phyloP scores from a whole-genome alignment of 768 basidiomycete genomes.

The Hygrophorus russula region DNA sequence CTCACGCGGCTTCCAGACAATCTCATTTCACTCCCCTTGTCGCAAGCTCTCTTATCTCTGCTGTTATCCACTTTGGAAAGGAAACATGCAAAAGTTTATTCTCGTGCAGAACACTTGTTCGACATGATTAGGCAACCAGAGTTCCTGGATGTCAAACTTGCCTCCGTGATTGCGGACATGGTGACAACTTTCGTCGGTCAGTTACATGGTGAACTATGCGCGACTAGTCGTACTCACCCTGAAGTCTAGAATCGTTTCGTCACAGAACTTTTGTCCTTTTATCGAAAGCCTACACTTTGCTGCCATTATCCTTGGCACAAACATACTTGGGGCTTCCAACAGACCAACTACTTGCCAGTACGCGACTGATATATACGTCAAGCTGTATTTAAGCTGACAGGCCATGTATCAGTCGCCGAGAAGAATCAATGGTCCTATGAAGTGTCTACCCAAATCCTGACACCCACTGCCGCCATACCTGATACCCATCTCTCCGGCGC shows the following conservation, averaged over 20 bases:
- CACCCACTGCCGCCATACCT: conserved; percentile 18
- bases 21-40: conserved; percentile 31
- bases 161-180: conserved; percentile 31
- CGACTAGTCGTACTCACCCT: background rate
- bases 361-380: conserved; percentile 3
- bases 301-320: conserved; percentile 43
- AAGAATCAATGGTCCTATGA: conserved; percentile 43
- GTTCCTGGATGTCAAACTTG: conserved; percentile 36
- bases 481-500: conserved; percentile 6
- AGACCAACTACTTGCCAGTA: conserved; percentile 29
- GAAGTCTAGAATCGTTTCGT: conserved; percentile 44
- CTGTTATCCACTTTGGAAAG: conserved; percentile 41
- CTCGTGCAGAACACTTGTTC: conserved; percentile 30
- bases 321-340: conserved; percentile 41
- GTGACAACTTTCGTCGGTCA: conserved; percentile 41
- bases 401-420: conserved; percentile 24
- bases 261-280: conserved; percentile 42
- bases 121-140: conserved; percentile 29
- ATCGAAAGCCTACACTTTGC: conserved; percentile 52
- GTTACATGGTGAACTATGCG: conserved; percentile 11
- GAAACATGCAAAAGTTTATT: conserved; percentile 44
- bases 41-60: conserved; percentile 34
- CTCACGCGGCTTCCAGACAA: conserved; percentile 43
- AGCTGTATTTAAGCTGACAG: background rate
- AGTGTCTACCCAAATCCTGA: conserved; percentile 30